Base-by-base conservation (phyloP, 352 stramenopile species). In the Hyaloperonospora brassicae region DNA sequence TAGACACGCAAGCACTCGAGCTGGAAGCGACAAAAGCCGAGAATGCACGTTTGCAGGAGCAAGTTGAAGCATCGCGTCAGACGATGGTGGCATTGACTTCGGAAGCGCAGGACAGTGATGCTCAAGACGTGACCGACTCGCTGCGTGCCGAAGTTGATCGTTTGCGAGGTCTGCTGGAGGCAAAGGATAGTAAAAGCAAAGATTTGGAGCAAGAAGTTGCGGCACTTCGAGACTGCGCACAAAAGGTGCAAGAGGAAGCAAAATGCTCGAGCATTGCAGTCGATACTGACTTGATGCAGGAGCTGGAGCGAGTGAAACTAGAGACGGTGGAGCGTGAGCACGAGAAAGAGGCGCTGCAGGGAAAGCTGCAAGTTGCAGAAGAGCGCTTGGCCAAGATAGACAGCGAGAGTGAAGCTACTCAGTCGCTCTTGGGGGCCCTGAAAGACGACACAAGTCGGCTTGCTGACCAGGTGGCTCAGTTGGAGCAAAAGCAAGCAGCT, bases 281-380 rank as follows among this genome's bases (percentile, higher is more conserved):
- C 41, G 44, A 83, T 22, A 52, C 55, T 7, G 38, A 65, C 0
- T 59, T 86, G 13, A 62, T 85, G 51, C 63, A 77, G 45, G 72
- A 90, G 42, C 59, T 90, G 5, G 76, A 90, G 27, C 67, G 62
- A 23, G 72, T 85, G 23, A 88, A 86, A 41, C 43, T 87, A 14
- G 64, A 72, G 43, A 72, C 54, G 23, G 76, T 73, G 0, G 77
- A 87, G 39, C 49, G 64, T 10, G 61, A 64, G 1, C 77, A 87
- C 48, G 51, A 67, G 25, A 52, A 73, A 0, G 68, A 74, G 12
- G 55, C 47, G 8, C 50, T 85, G n/a, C 64, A 86, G 62, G 68
- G 70, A 64, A 66, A 55, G 45, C 61, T 68, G 30, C 17, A n/a
- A 13, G 45, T 21, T 55, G 48, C 62, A 36, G 57, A 70, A 42